These are phyloP conservation scores for Psilocybe subaeruginosa DNA, from an alignment of 768 basidiomycete genomes.

Conservation along the genomic window DNA sequence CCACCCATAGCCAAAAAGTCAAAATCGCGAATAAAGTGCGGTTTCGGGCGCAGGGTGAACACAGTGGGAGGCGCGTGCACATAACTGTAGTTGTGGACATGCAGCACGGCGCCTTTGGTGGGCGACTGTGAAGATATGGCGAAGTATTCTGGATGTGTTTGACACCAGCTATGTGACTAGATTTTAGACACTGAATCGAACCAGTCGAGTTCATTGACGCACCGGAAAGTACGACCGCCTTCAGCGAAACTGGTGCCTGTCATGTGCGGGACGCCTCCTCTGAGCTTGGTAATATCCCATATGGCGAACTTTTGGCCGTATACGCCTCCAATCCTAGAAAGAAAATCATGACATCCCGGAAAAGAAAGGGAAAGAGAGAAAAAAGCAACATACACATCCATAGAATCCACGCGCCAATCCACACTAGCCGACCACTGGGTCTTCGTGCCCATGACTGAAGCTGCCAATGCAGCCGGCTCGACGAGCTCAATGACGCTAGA, in stretches of 20 bases:
- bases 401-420: slow-evolving; percentile 71
- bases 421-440: slow-evolving; percentile 58
- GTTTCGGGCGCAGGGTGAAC: slow-evolving; percentile 60
- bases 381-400: slow-evolving; percentile 62
- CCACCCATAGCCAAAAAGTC: slow-evolving; percentile 70
- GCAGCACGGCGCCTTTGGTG: slow-evolving; percentile 64
- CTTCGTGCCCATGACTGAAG: slow-evolving; percentile 48
- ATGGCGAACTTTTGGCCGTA: slow-evolving; percentile 74
- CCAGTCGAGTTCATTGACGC: slow-evolving; percentile 15
- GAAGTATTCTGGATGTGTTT: slow-evolving; percentile 75
- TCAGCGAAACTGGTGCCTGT: slow-evolving; percentile 67
- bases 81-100: slow-evolving; percentile 71
- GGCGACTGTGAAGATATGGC: slow-evolving; percentile 69
- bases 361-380: slow-evolving; percentile 3
- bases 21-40: slow-evolving; percentile 71
- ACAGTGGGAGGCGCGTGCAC: slow-evolving; percentile 64
- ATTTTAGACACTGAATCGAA: background rate
- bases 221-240: slow-evolving; percentile 74
- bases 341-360: background rate
- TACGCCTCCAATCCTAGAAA: slow-evolving; percentile 68
- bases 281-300: slow-evolving; percentile 75
- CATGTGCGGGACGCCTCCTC: slow-evolving; percentile 74
- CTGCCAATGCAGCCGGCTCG: slow-evolving; percentile 67
- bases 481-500: slow-evolving; percentile 71
- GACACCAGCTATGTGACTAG: slow-evolving; percentile 64